phyloP scores from a whole-genome alignment of 805 yeast genomes.

The Tetrapisispora fleetii region DNA sequence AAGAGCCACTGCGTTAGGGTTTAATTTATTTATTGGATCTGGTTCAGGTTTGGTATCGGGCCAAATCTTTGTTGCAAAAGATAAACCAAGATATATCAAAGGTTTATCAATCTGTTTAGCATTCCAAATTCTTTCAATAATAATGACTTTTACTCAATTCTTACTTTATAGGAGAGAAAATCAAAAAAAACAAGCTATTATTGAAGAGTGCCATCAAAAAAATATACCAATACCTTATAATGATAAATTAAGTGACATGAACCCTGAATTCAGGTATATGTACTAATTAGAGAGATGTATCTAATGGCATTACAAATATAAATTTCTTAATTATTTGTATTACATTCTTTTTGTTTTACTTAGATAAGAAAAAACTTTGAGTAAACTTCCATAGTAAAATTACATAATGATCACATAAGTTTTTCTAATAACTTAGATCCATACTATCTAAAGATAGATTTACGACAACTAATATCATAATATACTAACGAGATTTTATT shows the following conservation, averaged over 20 bases:
- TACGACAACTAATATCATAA: neutral
- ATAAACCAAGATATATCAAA: slow-evolving; percentile 33
- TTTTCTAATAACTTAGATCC: no score
- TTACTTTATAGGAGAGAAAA: slow-evolving; percentile 28
- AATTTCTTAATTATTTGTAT: no score
- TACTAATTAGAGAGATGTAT: slow-evolving; percentile 21
- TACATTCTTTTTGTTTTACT: neutral
- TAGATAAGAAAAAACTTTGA: neutral
- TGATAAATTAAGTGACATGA: slow-evolving; percentile 29
- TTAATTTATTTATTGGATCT: slow-evolving; percentile 30
- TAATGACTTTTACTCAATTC: slow-evolving; percentile 28
- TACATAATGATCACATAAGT: no score
- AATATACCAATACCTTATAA: slow-evolving; percentile 29
- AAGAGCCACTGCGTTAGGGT: slow-evolving; percentile 33
- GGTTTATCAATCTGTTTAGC: slow-evolving; percentile 37
- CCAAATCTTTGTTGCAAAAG: slow-evolving; percentile 29
- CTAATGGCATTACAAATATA: neutral
- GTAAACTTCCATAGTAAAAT: no score
- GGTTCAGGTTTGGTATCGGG: slow-evolving; percentile 33
- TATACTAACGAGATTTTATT: neutral
- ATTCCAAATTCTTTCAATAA: slow-evolving; percentile 34
- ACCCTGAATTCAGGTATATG: slow-evolving; percentile 39
- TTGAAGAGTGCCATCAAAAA: slow-evolving; percentile 24
- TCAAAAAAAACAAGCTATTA: slow-evolving; percentile 29
- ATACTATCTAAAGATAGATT: no score